Percentiles rank a stretch among this genome's conserved stretches.
phyloP scores from a whole-genome alignment of 164 flowering plant genomes.

The Vitis rotundifolia region DNA sequence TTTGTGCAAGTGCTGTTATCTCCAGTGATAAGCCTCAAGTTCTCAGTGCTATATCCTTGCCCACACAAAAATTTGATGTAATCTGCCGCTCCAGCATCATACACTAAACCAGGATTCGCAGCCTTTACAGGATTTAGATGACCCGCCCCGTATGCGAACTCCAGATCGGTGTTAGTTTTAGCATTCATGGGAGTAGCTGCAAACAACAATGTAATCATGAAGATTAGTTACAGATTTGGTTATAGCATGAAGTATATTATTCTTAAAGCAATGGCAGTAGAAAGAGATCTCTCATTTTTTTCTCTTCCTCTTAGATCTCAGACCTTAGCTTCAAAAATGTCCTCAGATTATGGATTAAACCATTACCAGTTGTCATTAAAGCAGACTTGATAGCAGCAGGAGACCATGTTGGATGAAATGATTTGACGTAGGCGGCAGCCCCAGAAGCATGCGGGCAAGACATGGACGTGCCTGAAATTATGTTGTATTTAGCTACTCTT shows the following conservation, averaged over 20 bases:
- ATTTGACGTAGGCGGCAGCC: slow-evolving; percentile 48
- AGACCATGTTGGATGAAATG: slow-evolving; percentile 54
- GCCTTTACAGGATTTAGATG: slow-evolving; percentile 55
- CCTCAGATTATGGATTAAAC: not conserved
- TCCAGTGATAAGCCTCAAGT: slow-evolving; percentile 35
- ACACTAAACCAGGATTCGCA: slow-evolving; percentile 52
- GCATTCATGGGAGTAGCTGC: slow-evolving; percentile 49
- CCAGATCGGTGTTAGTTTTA: slow-evolving; percentile 32
- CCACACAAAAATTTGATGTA: slow-evolving; percentile 53
- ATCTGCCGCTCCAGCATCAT: slow-evolving; percentile 50
- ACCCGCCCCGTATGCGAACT: slow-evolving; percentile 65
- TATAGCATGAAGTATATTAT: no score
- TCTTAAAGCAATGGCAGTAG: not conserved
- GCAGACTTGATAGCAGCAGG: slow-evolving; percentile 56
- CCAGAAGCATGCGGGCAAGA: slow-evolving; percentile 58
- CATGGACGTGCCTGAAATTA: slow-evolving; percentile 52
- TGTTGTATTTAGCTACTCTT: slow-evolving; percentile 32
- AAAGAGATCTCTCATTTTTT: not conserved
- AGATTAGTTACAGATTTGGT: not conserved
- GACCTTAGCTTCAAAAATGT: no score
- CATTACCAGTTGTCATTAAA: slow-evolving; percentile 54
- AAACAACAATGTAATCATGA: not conserved
- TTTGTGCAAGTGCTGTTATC: slow-evolving; percentile 39
- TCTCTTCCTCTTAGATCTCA: no score
- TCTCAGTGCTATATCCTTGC: slow-evolving; percentile 35